Evolutionary conservation across 108 stramenopile species (phyloP).

Genomic region (Conticribra guillardii): DNA sequence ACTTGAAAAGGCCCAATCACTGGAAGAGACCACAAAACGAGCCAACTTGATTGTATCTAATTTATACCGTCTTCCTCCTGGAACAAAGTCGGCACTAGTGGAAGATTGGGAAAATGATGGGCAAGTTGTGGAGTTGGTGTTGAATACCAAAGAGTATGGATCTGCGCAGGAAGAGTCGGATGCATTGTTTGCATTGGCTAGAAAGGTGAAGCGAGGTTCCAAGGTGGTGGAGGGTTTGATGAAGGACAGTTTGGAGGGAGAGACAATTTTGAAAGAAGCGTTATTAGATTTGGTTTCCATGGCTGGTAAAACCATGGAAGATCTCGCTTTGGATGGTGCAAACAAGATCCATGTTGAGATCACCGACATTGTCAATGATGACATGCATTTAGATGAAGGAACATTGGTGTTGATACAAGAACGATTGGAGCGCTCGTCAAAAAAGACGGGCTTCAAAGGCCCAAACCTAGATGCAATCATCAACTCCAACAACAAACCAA

Average conservation of each 20-base stretch:
- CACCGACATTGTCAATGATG: conserved; percentile 18
- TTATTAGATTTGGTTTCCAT: conserved; percentile 59
- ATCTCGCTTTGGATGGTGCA: neutral
- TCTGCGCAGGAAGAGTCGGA: conserved; percentile 82
- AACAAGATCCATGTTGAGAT: neutral
- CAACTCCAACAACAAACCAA: conserved; percentile 6
- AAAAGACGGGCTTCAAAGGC: conserved; percentile 64
- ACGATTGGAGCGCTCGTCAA: conserved; percentile 60
- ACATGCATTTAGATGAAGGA: conserved; percentile 55
- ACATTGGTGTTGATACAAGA: conserved; percentile 62
- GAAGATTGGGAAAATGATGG: conserved; percentile 89
- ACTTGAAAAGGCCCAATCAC: conserved; percentile 65
- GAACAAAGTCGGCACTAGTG: conserved; percentile 60
- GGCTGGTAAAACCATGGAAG: neutral
- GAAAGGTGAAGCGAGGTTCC: conserved; percentile 85
- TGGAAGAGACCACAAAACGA: conserved; percentile 66
- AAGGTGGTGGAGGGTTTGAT: conserved; percentile 67
- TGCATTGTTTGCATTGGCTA: conserved; percentile 76
- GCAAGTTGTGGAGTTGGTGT: conserved; percentile 54
- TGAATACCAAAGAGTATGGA: conserved; percentile 60
- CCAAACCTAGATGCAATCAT: conserved; percentile 17
- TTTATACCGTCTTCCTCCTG: conserved; percentile 62
- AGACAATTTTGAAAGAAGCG: conserved; percentile 53
- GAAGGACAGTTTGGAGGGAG: conserved; percentile 50
- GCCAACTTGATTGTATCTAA: conserved; percentile 83